Percentiles rank a stretch among this genome's conserved stretches.
These are phyloP conservation scores for Aureobasidium sp. DNA, from an alignment of 2,329 filamentous ascomycete species.

Conservation along the genomic window DNA sequence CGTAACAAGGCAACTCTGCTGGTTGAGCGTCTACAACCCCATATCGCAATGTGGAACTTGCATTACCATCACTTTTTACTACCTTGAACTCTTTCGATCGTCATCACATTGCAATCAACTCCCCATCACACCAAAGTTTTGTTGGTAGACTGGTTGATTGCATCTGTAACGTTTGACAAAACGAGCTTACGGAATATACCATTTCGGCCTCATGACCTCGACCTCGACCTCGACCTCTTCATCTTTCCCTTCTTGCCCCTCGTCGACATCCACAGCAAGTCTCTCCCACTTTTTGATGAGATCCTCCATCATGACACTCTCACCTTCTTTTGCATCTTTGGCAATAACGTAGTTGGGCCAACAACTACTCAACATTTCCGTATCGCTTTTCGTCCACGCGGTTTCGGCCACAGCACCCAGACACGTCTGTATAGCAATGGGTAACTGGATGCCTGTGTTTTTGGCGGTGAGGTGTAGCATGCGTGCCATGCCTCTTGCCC, in stretches of 20 bases:
- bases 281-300: constrained; percentile 7
- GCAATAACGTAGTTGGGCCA: constrained; percentile 1
- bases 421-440: not conserved
- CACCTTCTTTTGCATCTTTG: not conserved
- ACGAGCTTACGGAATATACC: not conserved
- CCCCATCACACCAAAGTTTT: too few species aligned
- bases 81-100: too few species aligned
- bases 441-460: not conserved
- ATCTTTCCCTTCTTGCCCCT: not conserved
- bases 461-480: constrained; percentile 9
- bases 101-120: too few species aligned
- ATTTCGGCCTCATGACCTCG: too few species aligned
- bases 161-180: too few species aligned
- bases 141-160: too few species aligned
- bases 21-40: too few species aligned
- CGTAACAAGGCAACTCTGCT: too few species aligned
- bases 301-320: not conserved
- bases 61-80: too few species aligned
- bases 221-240: not conserved
- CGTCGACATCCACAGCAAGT: not conserved
- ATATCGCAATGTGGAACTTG: too few species aligned
- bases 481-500: constrained; percentile 9
- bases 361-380: not conserved
- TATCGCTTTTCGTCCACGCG: not conserved
- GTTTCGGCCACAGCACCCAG: not conserved